Evolutionary conservation across 2,329 filamentous ascomycete genomes (phyloP), one percentile per base, ranked within the genome.

Genomic region (Neofusicoccum parvum): DNA sequence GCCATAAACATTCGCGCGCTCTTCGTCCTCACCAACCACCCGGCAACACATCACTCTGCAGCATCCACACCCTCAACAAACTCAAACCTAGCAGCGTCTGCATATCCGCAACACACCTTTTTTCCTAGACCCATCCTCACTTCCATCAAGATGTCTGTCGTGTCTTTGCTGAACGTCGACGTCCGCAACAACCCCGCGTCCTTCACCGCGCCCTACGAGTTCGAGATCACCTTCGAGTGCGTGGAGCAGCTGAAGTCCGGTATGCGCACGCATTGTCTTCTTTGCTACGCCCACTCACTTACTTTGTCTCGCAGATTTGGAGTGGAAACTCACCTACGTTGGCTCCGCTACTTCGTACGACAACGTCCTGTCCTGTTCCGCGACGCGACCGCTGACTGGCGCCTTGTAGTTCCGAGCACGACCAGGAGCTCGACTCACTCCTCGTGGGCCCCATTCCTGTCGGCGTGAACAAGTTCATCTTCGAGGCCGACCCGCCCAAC

Each of bases 271-370:
- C 7, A 14, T 5, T 5, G 17, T 59, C 5, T 23, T 5, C 53
- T 17, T n/a, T 14, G 17, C 6, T 17, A 14, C 12, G 17, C 48
- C 3, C 51, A 14, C 3, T n/a, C 20, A 41, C 48, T 27, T 11
- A 65, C 70, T 73, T 70, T 76, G 17, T 50, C 20, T 50, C 43
- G 39, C 73, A 96, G 95, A 99, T 81, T 89, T 99, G 68, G 95
- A 99, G 82, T 99, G 95, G 95, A 99, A 99, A 82, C 85, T 99
- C 74, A 99, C 93, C 78, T 99, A 99, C 74, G 95, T 99, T 76
- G 96, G 95, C 75, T 99, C 95, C 72, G 95, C 96, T 69, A 98
- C 94, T 65, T 97, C 92, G 91, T 96, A 85, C 83, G 91, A 85
- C 17, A 23, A 17, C 23, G 10, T 2, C 53, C 37, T 43, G 20